Conservation (phyloP, 2,329 filamentous ascomycete species). For the Aquanectria penicillioides region DNA sequence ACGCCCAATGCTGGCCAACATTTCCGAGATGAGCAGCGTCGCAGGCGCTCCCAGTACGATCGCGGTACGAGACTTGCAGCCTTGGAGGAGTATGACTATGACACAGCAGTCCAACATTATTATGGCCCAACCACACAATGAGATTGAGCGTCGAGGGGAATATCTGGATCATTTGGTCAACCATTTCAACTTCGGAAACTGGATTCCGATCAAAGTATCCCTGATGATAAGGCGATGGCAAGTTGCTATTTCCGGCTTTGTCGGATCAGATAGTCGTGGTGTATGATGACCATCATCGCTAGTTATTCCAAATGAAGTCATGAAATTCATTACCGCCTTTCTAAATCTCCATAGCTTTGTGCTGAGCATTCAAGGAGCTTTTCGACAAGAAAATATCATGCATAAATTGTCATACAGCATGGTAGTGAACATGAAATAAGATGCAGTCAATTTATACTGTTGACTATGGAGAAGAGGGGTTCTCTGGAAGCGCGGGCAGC, state of each 20-base stretch:
- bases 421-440: neutral
- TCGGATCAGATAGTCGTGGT: slow-evolving; percentile 28
- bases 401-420: too few species aligned
- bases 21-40: slow-evolving; percentile 78
- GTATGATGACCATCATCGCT: slow-evolving; percentile 30
- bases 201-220: slow-evolving; percentile 21
- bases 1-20: slow-evolving; percentile 81
- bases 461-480: slow-evolving; percentile 41
- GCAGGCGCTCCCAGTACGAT: slow-evolving; percentile 81
- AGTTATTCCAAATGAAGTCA: slow-evolving; percentile 24
- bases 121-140: slow-evolving; percentile 41
- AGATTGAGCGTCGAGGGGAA: slow-evolving; percentile 17
- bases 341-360: neutral
- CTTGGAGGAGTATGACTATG: slow-evolving; percentile 69
- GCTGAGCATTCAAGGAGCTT: too few species aligned
- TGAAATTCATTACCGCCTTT: slow-evolving; percentile 18
- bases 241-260: slow-evolving; percentile 40
- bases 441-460: neutral
- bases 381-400: too few species aligned
- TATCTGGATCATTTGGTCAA: slow-evolving; percentile 31
- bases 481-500: slow-evolving; percentile 54
- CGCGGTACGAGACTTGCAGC: slow-evolving; percentile 80
- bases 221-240: slow-evolving; percentile 27
- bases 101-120: slow-evolving; percentile 53
- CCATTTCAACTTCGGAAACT: slow-evolving; percentile 25